A percentile compares a stretch with the other conserved stretches of the same genome.
phyloP scores from a whole-genome alignment of 2,329 filamentous ascomycete species.

The Verticillium isaacii region DNA sequence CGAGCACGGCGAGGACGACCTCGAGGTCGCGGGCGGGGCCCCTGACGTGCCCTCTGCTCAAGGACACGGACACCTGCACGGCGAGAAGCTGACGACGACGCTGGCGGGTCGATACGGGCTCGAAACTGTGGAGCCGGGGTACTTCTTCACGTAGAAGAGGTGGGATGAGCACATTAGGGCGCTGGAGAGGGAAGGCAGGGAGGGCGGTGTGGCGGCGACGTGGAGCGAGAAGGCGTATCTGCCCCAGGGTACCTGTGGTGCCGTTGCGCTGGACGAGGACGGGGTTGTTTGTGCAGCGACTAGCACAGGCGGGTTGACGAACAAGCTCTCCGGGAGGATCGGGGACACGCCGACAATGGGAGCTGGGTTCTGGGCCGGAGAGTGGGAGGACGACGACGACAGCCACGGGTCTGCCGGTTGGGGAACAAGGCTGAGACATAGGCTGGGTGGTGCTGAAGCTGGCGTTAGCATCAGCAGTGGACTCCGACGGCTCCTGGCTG shows the following conservation, averaged over 20 bases:
- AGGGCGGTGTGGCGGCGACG: slow-evolving; percentile 29
- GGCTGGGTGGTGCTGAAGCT: neutral
- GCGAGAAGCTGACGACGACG: slow-evolving; percentile 46
- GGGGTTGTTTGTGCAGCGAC: slow-evolving; percentile 68
- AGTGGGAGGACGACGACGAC: slow-evolving; percentile 57
- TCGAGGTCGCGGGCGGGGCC: slow-evolving; percentile 34
- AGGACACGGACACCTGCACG: slow-evolving; percentile 67
- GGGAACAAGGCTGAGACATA: neutral
- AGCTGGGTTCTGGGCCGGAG: slow-evolving; percentile 86
- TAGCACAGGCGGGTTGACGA: slow-evolving; percentile 75
- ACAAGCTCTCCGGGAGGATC: slow-evolving; percentile 79
- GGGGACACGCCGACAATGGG: slow-evolving; percentile 83
- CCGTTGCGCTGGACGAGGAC: slow-evolving; percentile 72
- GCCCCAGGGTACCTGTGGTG: slow-evolving; percentile 80
- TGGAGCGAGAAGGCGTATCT: slow-evolving; percentile 64
- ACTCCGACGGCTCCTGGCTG: slow-evolving; percentile 46
- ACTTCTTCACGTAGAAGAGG: slow-evolving; percentile 73
- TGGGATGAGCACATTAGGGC: slow-evolving; percentile 75
- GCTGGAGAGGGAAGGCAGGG: slow-evolving; percentile 38
- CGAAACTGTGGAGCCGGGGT: slow-evolving; percentile 62
- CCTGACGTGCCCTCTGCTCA: slow-evolving; percentile 52
- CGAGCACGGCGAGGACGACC: slow-evolving; percentile 57
- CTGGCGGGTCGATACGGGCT: slow-evolving; percentile 66
- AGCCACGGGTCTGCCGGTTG: slow-evolving; percentile 21
- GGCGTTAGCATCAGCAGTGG: slow-evolving; percentile 33